Evolutionary conservation across 2,329 filamentous ascomycete genomes (phyloP).

Genomic region (Thielaviopsis euricoi): DNA sequence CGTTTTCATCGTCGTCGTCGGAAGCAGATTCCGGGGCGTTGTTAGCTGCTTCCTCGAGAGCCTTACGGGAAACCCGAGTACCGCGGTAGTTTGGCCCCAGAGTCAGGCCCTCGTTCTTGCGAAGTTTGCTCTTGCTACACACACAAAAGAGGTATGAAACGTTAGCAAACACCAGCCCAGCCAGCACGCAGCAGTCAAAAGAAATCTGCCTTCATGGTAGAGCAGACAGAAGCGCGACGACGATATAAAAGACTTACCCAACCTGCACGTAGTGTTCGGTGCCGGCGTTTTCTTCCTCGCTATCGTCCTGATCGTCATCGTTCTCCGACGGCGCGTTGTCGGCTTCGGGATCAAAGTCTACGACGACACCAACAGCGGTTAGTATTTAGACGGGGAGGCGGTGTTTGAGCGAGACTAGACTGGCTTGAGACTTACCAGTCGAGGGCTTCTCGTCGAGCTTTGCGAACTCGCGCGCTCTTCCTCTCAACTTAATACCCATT

Average conservation of each 20-base stretch:
- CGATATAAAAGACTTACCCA: constrained; percentile 32
- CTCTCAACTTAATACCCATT: constrained; percentile 9
- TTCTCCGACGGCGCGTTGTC: constrained; percentile 39
- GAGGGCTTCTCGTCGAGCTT: constrained; percentile 9
- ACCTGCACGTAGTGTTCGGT: constrained; percentile 79
- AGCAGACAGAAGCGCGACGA: no score
- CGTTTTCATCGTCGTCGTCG: constrained; percentile 31
- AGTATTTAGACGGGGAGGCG: background rate
- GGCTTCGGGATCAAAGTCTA: constrained; percentile 71
- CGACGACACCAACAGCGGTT: background rate
- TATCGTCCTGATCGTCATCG: constrained; percentile 34
- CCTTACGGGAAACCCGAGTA: constrained; percentile 53
- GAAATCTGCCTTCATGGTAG: no score
- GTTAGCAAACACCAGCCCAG: background rate
- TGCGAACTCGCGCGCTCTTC: constrained; percentile 10
- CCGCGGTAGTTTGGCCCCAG: constrained; percentile 73
- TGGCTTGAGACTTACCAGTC: constrained; percentile 3
- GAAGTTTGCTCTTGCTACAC: constrained; percentile 61
- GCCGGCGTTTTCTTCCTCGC: constrained; percentile 39
- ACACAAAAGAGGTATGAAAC: background rate
- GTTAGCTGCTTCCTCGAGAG: constrained; percentile 40
- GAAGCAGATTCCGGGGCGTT: constrained; percentile 14
- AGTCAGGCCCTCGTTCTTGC: constrained; percentile 49
- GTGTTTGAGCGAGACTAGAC: background rate
- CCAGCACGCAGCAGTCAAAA: no score